Conservation (phyloP, 2,329 filamentous ascomycete species). For the Lecanicillium sp. region DNA sequence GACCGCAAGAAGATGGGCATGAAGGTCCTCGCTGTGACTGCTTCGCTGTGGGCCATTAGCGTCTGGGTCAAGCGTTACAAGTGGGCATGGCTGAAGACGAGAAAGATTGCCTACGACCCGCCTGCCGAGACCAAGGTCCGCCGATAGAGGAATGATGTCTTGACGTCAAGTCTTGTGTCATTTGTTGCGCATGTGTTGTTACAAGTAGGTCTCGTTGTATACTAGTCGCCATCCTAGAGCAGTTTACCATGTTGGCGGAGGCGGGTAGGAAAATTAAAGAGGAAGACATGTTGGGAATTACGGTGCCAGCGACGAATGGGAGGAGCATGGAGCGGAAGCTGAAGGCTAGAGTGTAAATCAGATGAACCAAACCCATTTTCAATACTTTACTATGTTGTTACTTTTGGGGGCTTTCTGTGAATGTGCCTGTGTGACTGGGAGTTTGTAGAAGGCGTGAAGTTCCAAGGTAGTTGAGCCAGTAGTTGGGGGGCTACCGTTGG, state of each 20-base stretch:
- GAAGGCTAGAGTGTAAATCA: conserved; percentile 44
- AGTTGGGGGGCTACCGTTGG: too few species aligned
- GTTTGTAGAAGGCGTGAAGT: too few species aligned
- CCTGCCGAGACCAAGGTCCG: conserved; percentile 50
- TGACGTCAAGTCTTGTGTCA: too few species aligned
- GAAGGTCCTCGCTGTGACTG: conserved; percentile 81
- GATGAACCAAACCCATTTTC: conserved; percentile 34
- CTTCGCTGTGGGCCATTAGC: conserved; percentile 75
- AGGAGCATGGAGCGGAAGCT: conserved; percentile 14
- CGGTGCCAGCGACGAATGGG: too few species aligned
- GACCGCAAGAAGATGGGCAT: conserved; percentile 99
- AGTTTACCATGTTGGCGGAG: conserved; percentile 34
- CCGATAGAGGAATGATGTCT: conserved; percentile 36
- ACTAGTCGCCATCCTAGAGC: conserved; percentile 34
- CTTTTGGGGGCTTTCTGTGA: neutral
- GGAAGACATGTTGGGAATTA: conserved; percentile 22
- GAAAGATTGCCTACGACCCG: conserved; percentile 85
- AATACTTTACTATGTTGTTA: conserved; percentile 22
- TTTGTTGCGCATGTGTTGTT: conserved; percentile 21
- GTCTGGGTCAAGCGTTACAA: conserved; percentile 99
- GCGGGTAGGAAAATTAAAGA: conserved; percentile 31
- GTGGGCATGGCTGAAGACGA: conserved; percentile 92
- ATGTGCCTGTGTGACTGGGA: too few species aligned
- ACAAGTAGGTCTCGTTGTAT: conserved; percentile 21
- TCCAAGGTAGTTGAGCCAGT: too few species aligned